Evolutionary conservation across 1,284 basidiomycete species (phyloP), one percentile per base, ranked within the genome.

Genomic region (Fistulina hepatica): DNA sequence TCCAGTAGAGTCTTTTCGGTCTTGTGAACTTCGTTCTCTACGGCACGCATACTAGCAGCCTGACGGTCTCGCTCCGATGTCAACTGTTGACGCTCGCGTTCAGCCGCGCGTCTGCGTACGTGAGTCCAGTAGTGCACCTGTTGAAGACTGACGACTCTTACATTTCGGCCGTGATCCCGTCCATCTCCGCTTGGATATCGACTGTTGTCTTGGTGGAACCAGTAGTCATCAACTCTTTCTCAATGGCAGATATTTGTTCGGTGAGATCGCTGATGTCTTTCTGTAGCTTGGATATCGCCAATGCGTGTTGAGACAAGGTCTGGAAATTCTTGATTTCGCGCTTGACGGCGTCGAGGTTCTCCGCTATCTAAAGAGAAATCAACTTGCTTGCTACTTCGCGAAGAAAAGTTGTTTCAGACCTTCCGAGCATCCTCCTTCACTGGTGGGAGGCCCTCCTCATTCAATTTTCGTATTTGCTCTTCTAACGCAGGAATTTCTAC

Each of bases 131-230:
- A 31, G 16, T 30, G 35, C 22, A 24, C 13, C 5, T 21, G 36
- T 12, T 12, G 4, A 38, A 43, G 10, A 19, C 26, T 34, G 37
- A 22, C 36, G 17, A 36, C 16, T 59, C 80, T 50, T 47, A 94
- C 91, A 91, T 68, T 37, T 81, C 65, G 13, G 58, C 58, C 1
- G 69, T 64, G 22, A 91, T 50, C 4, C 59, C 58, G 37, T 82
- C 74, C 6, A 93, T 63, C 50, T 92, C 80, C 17, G 53, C 60
- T 54, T 94, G 84, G 3, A 95, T 79, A 36, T 92, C 89, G 34
- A 90, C 85, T 1, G 76, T 72, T 1, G 89, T 91, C 58, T 80
- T 86, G 5, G 74, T 71, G 10, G 80, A 81, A 2, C 90, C 91
- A 2, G 76, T 76, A 4, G 69, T 61, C 16, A 70, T 62, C 9